These are phyloP conservation scores for Quercus lobata DNA, from an alignment of 331 rosid species.

Conservation along the genomic window DNA sequence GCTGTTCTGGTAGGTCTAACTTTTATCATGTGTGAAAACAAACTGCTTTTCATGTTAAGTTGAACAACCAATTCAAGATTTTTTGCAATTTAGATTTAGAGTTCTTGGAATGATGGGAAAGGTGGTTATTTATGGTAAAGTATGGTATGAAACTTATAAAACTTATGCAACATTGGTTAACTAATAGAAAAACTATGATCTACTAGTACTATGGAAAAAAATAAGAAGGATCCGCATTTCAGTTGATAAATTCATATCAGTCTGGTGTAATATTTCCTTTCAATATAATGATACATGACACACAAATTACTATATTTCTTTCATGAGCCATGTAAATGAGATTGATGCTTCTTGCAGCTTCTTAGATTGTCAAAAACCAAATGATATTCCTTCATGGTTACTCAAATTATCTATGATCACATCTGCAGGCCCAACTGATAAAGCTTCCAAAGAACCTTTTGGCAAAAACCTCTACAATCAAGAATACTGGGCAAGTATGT, in stretches of 20 bases:
- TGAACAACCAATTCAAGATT: neutral
- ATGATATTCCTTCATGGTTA: neutral
- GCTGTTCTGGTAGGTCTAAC: neutral
- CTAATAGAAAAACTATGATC: neutral
- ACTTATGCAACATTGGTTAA: neutral
- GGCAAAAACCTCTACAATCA: constrained; percentile 60
- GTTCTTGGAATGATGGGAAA: neutral
- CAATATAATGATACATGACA: neutral
- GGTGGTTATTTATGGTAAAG: neutral
- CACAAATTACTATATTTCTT: neutral
- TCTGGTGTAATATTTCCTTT: neutral
- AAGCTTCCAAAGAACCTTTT: constrained; percentile 80
- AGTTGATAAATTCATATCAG: neutral
- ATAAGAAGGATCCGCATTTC: neutral
- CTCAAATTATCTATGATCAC: neutral
- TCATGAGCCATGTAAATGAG: neutral
- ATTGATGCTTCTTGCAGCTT: neutral
- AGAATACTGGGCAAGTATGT: constrained; percentile 77
- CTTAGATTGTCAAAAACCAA: neutral
- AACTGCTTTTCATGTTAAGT: neutral
- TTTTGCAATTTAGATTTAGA: neutral
- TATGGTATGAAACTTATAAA: neutral
- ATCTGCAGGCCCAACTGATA: constrained; percentile 56
- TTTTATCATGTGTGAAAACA: neutral
- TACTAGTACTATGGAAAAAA: neutral